Conservation (phyloP, 805 yeast genomes). For the Yarrowia yakushimensis region DNA sequence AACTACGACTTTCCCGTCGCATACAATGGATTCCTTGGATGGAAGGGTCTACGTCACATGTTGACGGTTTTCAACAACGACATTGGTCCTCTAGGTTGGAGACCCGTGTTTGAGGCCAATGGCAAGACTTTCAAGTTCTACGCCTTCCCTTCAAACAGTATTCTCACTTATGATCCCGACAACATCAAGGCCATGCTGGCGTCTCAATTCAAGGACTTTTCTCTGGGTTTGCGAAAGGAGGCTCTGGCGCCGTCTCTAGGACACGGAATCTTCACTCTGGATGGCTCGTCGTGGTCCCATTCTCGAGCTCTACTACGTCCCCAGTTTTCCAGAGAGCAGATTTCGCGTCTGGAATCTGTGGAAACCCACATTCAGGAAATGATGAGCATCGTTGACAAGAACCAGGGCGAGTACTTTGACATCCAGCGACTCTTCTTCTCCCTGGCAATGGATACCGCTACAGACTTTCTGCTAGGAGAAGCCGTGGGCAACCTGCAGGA, state of each 20-base stretch:
- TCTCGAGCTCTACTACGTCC: slow-evolving; percentile 40
- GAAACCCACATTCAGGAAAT: slow-evolving; percentile 32
- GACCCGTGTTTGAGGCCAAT: neutral
- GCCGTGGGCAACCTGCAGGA: slow-evolving; percentile 31
- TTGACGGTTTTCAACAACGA: neutral
- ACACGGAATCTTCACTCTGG: slow-evolving; percentile 39
- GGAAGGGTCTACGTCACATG: neutral
- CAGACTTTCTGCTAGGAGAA: slow-evolving; percentile 39
- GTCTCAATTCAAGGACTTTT: slow-evolving; percentile 36
- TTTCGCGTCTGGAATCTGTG: slow-evolving; percentile 34
- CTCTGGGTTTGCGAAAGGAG: slow-evolving; percentile 33
- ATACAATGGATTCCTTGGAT: neutral
- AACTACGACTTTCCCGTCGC: neutral
- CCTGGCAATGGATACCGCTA: slow-evolving; percentile 38
- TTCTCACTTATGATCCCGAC: slow-evolving; percentile 35
- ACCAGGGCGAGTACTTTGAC: slow-evolving; percentile 29
- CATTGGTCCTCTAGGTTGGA: neutral
- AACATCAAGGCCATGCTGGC: slow-evolving; percentile 38
- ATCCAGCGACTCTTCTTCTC: slow-evolving; percentile 34
- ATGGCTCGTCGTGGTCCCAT: slow-evolving; percentile 40
- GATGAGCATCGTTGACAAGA: slow-evolving; percentile 2
- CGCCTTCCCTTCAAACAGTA: neutral
- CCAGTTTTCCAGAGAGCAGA: slow-evolving; percentile 38
- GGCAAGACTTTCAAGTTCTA: neutral
- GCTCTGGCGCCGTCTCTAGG: slow-evolving; percentile 37